Evolutionary conservation across 2,329 filamentous ascomycete species (phyloP), one percentile per base, ranked within the genome.

Genomic region (Colletotrichum sp.): DNA sequence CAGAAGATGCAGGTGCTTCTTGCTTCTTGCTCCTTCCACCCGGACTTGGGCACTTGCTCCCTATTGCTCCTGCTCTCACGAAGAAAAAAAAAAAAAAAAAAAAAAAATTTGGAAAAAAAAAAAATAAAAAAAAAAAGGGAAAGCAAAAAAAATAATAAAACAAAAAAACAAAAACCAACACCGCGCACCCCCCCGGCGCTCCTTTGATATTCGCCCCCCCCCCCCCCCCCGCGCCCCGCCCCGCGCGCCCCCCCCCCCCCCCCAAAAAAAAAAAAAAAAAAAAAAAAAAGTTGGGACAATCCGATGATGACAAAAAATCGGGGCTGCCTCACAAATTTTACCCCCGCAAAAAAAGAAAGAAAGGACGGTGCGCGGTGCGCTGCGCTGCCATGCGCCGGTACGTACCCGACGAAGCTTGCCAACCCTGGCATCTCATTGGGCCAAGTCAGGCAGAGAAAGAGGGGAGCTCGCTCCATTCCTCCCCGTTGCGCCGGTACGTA

Each of bases 271-370:
- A 32, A 14, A 18, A 69, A 38, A 43, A 28, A 59, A 26, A 58
- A 32, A 38, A 30, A 58, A 30, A 58, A 30, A 34, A 71, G n/a
- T 28, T 52, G 68, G 72, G 61, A 74, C 36, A 70, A 62, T 56
- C 64, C 71, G 38, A 74, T 70, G 65, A 71, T 75, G 59, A 75
- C 58, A 72, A 77, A 77, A 77, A 71, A 75, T 56, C 56, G 32
- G 76, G 75, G 69, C 75, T 58, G 72, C 75, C 48, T 75, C 72
- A 78, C 75, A 78, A 78, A 75, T 77, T 78, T 78, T 77, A 76
- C 74, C 76, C 74, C 71, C 74, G 71, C 69, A 73, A 76, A 76
- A 69, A 65, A 65, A 68, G 26, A 67, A 66, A 66, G 61, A 48
- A 62, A 58, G 34, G 55, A 59, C 18, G 72, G 52, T 55, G 28